A percentile compares a stretch with the other conserved stretches of the same genome.
Evolutionary conservation across 495 filamentous ascomycete species (phyloP).

Genomic region (Penicillium angulare): DNA sequence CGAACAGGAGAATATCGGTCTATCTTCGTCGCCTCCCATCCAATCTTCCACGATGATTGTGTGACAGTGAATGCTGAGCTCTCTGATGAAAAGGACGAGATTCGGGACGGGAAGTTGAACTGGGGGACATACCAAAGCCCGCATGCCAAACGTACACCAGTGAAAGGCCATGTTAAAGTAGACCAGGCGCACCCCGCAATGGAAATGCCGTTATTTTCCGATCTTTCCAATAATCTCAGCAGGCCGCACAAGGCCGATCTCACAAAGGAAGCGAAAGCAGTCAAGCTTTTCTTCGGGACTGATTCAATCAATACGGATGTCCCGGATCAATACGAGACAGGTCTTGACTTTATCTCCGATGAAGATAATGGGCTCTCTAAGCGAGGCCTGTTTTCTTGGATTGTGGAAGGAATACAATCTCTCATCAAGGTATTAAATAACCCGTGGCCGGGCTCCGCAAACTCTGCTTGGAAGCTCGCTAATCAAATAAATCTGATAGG

Average conservation of each 20-base stretch:
- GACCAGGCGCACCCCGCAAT: neutral
- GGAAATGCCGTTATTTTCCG: neutral
- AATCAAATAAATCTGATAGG: neutral
- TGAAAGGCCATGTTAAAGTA: neutral
- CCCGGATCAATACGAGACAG: neutral
- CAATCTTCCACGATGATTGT: neutral
- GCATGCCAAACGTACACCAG: neutral
- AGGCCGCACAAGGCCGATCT: neutral
- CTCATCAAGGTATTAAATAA: neutral
- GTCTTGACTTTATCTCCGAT: neutral
- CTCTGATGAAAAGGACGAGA: neutral
- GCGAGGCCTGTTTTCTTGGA: neutral
- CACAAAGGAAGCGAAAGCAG: neutral
- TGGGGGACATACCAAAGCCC: constrained; percentile 4
- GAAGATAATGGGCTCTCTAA: neutral
- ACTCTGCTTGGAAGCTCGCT: neutral
- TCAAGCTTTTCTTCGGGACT: neutral
- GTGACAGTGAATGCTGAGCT: neutral
- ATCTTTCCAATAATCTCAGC: neutral
- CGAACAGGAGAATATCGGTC: neutral
- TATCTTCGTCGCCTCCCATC: neutral
- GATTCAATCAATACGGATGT: neutral
- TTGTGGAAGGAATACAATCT: neutral
- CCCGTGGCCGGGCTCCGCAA: neutral
- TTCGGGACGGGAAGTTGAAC: neutral